Conservation (phyloP, 2,329 filamentous ascomycete species). For the Hypoxylon sp. region DNA sequence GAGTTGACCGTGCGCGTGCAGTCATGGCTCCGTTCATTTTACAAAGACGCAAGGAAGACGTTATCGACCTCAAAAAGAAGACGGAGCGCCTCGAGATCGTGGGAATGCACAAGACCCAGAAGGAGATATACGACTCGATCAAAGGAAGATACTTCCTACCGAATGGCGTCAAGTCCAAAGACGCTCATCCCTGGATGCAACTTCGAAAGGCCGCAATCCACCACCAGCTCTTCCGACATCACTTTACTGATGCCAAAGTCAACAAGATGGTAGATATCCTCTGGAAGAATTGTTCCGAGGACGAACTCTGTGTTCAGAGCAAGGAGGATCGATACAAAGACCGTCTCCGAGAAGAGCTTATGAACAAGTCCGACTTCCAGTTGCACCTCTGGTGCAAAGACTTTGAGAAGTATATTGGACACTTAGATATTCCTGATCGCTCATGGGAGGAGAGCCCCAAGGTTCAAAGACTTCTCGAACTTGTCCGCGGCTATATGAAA, state of each 20-base stretch:
- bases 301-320: conserved; percentile 60
- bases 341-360: conserved; percentile 70
- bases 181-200: conserved; percentile 85
- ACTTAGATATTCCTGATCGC: conserved; percentile 67
- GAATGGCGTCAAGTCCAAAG: conserved; percentile 71
- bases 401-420: conserved; percentile 66
- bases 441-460: conserved; percentile 81
- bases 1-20: conserved; percentile 86
- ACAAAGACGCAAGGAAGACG: conserved; percentile 92
- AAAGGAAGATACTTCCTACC: conserved; percentile 75
- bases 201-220: conserved; percentile 94
- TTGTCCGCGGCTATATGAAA: conserved; percentile 79
- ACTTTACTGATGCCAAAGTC: conserved; percentile 82
- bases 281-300: conserved; percentile 75
- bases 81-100: conserved; percentile 84
- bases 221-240: conserved; percentile 85
- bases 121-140: conserved; percentile 77
- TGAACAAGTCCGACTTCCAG: conserved; percentile 73
- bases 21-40: conserved; percentile 97
- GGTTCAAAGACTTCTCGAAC: conserved; percentile 81
- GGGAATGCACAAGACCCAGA: conserved; percentile 80
- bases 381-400: conserved; percentile 76
- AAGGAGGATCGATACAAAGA: conserved; percentile 64
- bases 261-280: conserved; percentile 83
- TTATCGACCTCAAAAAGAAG: conserved; percentile 88